phyloP scores from a whole-genome alignment of 305 asterid genomes.

The Andrographis paniculata region DNA sequence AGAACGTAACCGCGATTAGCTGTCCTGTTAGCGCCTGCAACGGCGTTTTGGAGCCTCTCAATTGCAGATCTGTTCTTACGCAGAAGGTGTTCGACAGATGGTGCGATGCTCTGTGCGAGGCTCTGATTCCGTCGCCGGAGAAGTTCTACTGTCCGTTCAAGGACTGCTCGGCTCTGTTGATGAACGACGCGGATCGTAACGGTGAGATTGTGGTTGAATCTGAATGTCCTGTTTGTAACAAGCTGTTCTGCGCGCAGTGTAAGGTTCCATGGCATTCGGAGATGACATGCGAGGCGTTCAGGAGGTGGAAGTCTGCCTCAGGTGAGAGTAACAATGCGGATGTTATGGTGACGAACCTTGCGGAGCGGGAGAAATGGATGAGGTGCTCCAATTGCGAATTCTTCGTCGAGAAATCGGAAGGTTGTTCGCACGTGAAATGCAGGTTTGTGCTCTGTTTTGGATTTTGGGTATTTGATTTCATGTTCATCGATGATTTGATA shows the following conservation, averaged over 20 bases:
- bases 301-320: constrained; percentile 21
- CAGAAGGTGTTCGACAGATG: constrained; percentile 49
- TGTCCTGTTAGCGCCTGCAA: constrained; percentile 44
- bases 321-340: constrained; percentile 60
- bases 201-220: constrained; percentile 18
- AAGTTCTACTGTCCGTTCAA: constrained; percentile 63
- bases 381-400: constrained; percentile 54
- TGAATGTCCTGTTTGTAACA: constrained; percentile 55
- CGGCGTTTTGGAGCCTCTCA: constrained; percentile 40
- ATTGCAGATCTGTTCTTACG: constrained; percentile 48
- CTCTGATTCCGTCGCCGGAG: constrained; percentile 37
- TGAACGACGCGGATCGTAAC: constrained; percentile 22
- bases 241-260: constrained; percentile 57
- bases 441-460: constrained; percentile 24
- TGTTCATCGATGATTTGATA: too few relatives aligned
- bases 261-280: constrained; percentile 65
- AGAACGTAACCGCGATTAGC: too few relatives aligned
- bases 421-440: constrained; percentile 65
- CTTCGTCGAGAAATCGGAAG: constrained; percentile 42
- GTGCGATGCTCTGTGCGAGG: constrained; percentile 63
- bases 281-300: constrained; percentile 42
- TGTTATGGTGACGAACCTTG: constrained; percentile 46
- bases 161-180: constrained; percentile 57
- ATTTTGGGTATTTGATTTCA: too few relatives aligned
- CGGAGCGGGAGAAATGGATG: constrained; percentile 37